These are phyloP conservation scores for Candida tibetensis DNA, from an alignment of 805 yeast species.

Conservation along the genomic window DNA sequence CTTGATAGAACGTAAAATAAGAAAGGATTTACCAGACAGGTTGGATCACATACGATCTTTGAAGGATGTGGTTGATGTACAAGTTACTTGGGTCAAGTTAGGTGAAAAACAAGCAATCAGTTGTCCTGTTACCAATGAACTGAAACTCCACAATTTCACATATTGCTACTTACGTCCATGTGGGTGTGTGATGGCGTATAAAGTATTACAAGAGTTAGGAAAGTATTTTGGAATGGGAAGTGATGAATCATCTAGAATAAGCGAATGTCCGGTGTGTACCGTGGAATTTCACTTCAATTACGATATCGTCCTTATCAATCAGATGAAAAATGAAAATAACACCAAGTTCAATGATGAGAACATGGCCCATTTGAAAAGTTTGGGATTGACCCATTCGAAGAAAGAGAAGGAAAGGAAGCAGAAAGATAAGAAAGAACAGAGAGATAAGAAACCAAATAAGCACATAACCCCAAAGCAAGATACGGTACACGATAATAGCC, in stretches of 20 bases:
- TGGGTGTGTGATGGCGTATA: constrained; percentile 37
- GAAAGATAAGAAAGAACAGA: constrained; percentile 1
- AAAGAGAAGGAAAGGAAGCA: constrained; percentile 12
- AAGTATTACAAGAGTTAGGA: constrained; percentile 19
- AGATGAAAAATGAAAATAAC: constrained; percentile 12
- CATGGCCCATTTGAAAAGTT: not conserved
- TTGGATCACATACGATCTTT: constrained; percentile 20
- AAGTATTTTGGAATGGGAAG: constrained; percentile 5
- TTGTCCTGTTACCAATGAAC: constrained; percentile 33
- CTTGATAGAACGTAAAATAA: constrained; percentile 29
- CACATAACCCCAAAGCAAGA: not conserved
- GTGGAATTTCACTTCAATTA: constrained; percentile 17
- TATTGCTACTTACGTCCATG: constrained; percentile 35
- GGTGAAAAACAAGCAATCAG: constrained; percentile 13
- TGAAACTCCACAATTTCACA: constrained; percentile 12
- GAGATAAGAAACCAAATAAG: not conserved
- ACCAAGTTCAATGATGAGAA: constrained; percentile 6
- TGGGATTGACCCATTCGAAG: constrained; percentile 25
- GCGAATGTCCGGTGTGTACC: constrained; percentile 35
- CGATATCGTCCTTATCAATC: constrained; percentile 35
- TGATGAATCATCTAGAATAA: constrained; percentile 5
- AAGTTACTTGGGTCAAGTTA: constrained; percentile 18
- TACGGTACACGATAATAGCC: too few relatives aligned
- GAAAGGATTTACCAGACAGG: not conserved
- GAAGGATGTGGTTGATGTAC: constrained; percentile 26